A percentile compares a stretch with the other conserved stretches of the same genome.
Evolutionary conservation across 352 stramenopile species (phyloP).

Genomic region (Globisporangium orthogonon): DNA sequence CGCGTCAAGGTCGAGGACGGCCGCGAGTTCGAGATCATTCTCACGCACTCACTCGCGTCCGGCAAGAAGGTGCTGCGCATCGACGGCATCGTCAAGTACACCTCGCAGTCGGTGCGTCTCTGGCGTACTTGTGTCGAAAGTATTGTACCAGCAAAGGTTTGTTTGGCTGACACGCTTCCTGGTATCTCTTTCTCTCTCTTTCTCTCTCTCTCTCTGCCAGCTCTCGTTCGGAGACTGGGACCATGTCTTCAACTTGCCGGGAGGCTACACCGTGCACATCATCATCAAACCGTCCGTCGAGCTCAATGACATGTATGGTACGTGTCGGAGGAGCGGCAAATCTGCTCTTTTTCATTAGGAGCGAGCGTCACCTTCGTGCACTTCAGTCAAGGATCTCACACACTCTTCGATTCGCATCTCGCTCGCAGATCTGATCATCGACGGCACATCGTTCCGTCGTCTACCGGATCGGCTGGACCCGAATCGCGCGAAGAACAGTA

Average conservation of each 20-base stretch:
- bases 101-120: slow-evolving; percentile 46
- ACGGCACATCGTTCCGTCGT: slow-evolving; percentile 72
- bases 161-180: neutral
- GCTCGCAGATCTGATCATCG: slow-evolving; percentile 66
- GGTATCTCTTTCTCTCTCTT: slow-evolving; percentile 1
- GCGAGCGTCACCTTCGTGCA: too few species aligned
- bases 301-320: slow-evolving; percentile 86
- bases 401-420: neutral
- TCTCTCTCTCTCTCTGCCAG: slow-evolving; percentile 12
- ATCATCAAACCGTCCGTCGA: slow-evolving; percentile 84
- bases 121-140: too few species aligned
- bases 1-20: slow-evolving; percentile 77
- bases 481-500: slow-evolving; percentile 18
- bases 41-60: slow-evolving; percentile 75
- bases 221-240: slow-evolving; percentile 82
- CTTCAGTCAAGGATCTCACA: neutral
- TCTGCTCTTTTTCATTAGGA: too few species aligned
- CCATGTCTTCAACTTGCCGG: slow-evolving; percentile 79
- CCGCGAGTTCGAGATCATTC: slow-evolving; percentile 76
- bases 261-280: slow-evolving; percentile 73
- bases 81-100: slow-evolving; percentile 80
- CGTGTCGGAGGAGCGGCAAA: slow-evolving; percentile 3
- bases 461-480: slow-evolving; percentile 59
- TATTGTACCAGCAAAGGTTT: too few species aligned
- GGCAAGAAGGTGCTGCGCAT: slow-evolving; percentile 78